Evolutionary conservation across 2,329 filamentous ascomycete genomes (phyloP), one percentile per base, ranked within the genome.

Genomic region (Biscogniauxia mediterranea): DNA sequence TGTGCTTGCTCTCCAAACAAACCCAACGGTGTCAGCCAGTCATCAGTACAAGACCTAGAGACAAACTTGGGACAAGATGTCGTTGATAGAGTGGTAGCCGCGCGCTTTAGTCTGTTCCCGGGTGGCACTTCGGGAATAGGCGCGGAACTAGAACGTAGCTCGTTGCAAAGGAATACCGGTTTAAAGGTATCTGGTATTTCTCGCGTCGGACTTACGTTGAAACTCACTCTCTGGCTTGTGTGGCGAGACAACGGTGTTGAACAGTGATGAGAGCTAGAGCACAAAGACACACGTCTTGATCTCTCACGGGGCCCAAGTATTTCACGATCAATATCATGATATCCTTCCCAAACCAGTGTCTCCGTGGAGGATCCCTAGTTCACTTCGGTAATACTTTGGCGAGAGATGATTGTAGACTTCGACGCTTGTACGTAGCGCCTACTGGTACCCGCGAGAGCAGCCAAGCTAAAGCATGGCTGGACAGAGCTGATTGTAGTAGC

Each of bases 301-400:
- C 50, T 51, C 11, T 54, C 55, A 19, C 42, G 54, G 6, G 60
- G 56, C 17, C 56, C 58, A 23, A 52, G 15, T n/a, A 51, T 21
- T 26, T 56, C 56, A 4, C 32, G 20, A 49, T 56, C 28, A 5
- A 49, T 23, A 13, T 61, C 59, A 23, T 57, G 21, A 28, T 19
- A 21, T 54, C 21, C 23, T 5, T 60, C 57, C 26, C 21, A 38
- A 53, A 56, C 38, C 5, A 54, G 57, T 58, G 42, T 51, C 17
- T 64, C 63, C 46, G 62, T 60, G 15, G 66, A 56, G 9, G 59
- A 65, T 26, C 64, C 68, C 73, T 68, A 74, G 52, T 68, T 66
- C 49, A 73, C 67, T 54, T 74, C 70, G 20, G 70, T 73, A n/a
- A 74, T 67, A 49, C 72, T 74, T 50, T 72, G 71, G 42, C 71